Base-by-base conservation (phyloP, 2,329 filamentous ascomycete genomes). In the Cladophialophora chaetospira region DNA sequence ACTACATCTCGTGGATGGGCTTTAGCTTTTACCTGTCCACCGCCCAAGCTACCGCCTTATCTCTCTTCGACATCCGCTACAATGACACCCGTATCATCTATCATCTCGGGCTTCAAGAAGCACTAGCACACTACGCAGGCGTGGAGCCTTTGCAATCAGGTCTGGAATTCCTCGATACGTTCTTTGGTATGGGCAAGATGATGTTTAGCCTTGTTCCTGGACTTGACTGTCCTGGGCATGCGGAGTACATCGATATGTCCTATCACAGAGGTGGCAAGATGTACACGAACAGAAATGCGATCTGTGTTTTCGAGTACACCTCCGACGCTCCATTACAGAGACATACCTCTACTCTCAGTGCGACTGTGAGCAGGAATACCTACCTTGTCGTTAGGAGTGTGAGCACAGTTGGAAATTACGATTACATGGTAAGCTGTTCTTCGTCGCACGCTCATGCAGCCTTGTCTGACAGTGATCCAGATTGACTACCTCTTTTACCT, bases 341-440 rank as follows among this genome's bases (percentile, higher is more conserved):
- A 28, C 71, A 73, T 53, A 67, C 68, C 3, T 59, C 62, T 8
- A 42, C 50, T 4, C 53, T 54, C 2, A 67, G 70, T 42, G 68
- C 69, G 2, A 70, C 66, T 26, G 63, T 68, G n/a, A 67, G 67
- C 8, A 68, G 66, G 49, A 72, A 71, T 49, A 68, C 69, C 3
- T 71, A 67, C 57, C 61, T 83, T 36, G 71, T 72, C 0, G 68
- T 83, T 2, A 72, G 80, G 0, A 73, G 71, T 1, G 73, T 82
- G 2, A 72, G 74, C 1, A 82, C 79, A 0, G 75, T 83, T 2
- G 79, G 79, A 1, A 83, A 83, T 67, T 82, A 83, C 65, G 80
- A 83, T 60, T 78, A 76, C 57, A 74, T 74, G 25, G 55, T 58
- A 8, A 51, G 58, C 44, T 17, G 29, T 48, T 29, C 17, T 26